Evolutionary conservation across 2,329 filamentous ascomycete genomes (phyloP).

Genomic region (Talaromyces sp.): DNA sequence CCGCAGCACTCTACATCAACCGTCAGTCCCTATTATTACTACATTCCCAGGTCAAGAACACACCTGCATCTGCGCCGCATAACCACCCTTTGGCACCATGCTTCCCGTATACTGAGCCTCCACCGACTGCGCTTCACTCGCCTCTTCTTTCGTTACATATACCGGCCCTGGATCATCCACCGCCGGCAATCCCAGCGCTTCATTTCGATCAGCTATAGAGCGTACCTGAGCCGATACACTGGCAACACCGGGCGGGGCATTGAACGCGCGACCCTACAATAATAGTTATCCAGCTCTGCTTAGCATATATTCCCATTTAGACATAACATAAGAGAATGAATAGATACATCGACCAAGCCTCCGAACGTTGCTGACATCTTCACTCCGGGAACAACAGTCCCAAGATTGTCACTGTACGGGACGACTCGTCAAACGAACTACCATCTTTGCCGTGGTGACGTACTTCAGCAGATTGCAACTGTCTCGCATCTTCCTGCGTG

Average conservation of each 20-base stretch:
- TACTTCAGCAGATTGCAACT: constrained; percentile 30
- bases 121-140: constrained; percentile 27
- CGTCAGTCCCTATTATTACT: not conserved
- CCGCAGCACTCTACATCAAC: constrained; percentile 28
- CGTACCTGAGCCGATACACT: constrained; percentile 30
- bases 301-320: not conserved
- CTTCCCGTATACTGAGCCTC: constrained; percentile 27
- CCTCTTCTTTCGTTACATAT: constrained; percentile 31
- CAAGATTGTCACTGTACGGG: not conserved
- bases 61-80: constrained; percentile 33
- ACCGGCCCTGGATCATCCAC: constrained; percentile 20
- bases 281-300: not conserved
- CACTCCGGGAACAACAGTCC: not conserved
- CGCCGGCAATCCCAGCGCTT: constrained; percentile 24
- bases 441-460: not conserved
- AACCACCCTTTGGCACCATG: constrained; percentile 27
- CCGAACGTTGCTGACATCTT: not conserved
- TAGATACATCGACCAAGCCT: no score
- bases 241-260: constrained; percentile 26
- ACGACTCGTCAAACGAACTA: not conserved
- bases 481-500: constrained; percentile 28
- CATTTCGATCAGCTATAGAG: constrained; percentile 31
- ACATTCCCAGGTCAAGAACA: constrained; percentile 11
- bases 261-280: constrained; percentile 29
- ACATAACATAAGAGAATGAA: not conserved